Evolutionary conservation across 768 basidiomycete species (phyloP).

Genomic region (Leucogyrophana mollusca): DNA sequence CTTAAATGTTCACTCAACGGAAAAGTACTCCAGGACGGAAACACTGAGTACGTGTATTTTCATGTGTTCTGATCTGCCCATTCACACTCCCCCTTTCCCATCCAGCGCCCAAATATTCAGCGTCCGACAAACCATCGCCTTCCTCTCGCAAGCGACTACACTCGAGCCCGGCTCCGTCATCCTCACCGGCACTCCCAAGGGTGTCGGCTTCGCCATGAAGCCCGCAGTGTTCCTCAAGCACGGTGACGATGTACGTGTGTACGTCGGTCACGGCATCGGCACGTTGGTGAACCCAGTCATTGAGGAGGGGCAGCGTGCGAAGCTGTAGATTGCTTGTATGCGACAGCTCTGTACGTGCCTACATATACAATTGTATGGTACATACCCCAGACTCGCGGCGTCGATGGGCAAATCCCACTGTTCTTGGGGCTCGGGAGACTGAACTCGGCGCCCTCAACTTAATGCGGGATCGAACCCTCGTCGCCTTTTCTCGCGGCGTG

Average conservation of each 20-base stretch:
- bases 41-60: conserved; percentile 58
- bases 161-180: conserved; percentile 81
- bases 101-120: conserved; percentile 78
- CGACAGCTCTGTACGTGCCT: too few relatives aligned
- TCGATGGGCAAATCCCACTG: too few relatives aligned
- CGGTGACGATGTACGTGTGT: conserved; percentile 70
- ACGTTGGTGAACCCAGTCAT: conserved; percentile 76
- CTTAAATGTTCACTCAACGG: conserved; percentile 71
- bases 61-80: background rate
- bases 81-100: background rate
- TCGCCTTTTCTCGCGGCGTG: too few relatives aligned
- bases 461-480: too few relatives aligned
- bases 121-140: conserved; percentile 73
- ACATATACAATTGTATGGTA: too few relatives aligned
- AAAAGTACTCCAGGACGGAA: conserved; percentile 69
- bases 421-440: too few relatives aligned
- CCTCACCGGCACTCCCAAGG: conserved; percentile 80
- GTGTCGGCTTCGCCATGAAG: conserved; percentile 76
- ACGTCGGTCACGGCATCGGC: conserved; percentile 73
- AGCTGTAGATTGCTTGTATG: conserved; percentile 31
- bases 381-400: too few relatives aligned
- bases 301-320: conserved; percentile 58
- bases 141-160: conserved; percentile 83
- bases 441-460: too few relatives aligned
- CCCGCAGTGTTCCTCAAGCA: conserved; percentile 70